These are phyloP conservation scores for Cercospora sp. DNA, from an alignment of 2,329 filamentous ascomycete species.

Conservation along the genomic window DNA sequence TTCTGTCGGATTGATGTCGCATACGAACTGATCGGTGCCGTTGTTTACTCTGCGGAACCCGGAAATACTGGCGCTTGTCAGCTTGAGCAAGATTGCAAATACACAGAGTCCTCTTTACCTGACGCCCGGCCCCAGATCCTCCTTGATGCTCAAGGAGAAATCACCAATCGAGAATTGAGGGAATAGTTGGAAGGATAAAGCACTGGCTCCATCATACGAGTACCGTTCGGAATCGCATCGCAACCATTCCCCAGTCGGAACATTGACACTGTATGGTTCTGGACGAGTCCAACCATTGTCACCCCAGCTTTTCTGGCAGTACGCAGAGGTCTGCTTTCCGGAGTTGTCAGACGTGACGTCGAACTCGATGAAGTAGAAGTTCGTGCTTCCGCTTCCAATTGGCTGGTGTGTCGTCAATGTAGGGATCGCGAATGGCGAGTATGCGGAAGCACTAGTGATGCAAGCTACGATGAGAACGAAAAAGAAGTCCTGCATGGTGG, in stretches of 20 bases:
- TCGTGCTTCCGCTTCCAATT: slow-evolving; percentile 31
- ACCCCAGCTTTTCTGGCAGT: slow-evolving; percentile 30
- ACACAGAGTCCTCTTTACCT: slow-evolving; percentile 12
- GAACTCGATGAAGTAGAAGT: slow-evolving; percentile 34
- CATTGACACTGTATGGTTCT: slow-evolving; percentile 23
- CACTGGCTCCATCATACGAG: slow-evolving; percentile 20
- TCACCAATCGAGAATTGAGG: slow-evolving; percentile 33
- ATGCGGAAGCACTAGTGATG: background rate
- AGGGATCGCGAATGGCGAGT: slow-evolving; percentile 15
- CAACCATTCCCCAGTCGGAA: slow-evolving; percentile 31
- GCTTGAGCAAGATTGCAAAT: background rate
- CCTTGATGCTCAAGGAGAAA: slow-evolving; percentile 29
- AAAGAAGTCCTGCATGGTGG: background rate
- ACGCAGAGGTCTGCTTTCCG: slow-evolving; percentile 16
- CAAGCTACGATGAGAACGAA: background rate
- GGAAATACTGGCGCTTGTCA: slow-evolving; percentile 1
- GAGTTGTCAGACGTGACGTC: slow-evolving; percentile 26
- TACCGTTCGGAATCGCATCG: slow-evolving; percentile 21
- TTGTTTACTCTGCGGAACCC: background rate
- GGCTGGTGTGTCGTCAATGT: slow-evolving; percentile 31
- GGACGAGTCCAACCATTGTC: slow-evolving; percentile 26
- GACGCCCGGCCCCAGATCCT: slow-evolving; percentile 21
- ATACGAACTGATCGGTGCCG: slow-evolving; percentile 19
- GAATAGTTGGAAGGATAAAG: slow-evolving; percentile 32
- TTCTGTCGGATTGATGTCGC: slow-evolving; percentile 27